Evolutionary conservation across 768 basidiomycete species (phyloP).

Genomic region (Pulveroboletus sp.): DNA sequence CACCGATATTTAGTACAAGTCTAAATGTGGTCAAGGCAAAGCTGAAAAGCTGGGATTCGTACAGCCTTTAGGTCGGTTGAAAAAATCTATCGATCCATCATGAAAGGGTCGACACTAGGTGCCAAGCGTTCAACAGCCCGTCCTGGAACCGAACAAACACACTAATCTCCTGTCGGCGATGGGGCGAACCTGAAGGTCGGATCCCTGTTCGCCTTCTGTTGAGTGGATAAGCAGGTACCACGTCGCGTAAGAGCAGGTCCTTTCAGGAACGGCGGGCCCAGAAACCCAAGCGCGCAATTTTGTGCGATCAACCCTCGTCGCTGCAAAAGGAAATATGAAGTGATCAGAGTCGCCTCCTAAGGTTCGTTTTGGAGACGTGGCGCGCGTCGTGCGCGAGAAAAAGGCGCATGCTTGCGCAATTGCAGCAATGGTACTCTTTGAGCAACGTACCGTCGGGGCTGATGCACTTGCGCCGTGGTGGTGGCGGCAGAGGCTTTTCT

Average conservation of each 20-base stretch:
- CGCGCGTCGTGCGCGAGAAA: constrained; percentile 1
- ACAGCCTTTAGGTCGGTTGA: too few relatives aligned
- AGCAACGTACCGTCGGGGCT: background rate
- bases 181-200: too few relatives aligned
- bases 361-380: constrained; percentile 1
- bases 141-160: too few relatives aligned
- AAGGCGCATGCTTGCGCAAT: background rate
- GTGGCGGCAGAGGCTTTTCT: too few relatives aligned
- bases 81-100: too few relatives aligned
- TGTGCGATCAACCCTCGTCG: background rate
- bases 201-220: too few relatives aligned
- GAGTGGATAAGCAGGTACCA: background rate
- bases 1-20: too few relatives aligned
- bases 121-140: too few relatives aligned
- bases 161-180: too few relatives aligned
- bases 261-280: background rate
- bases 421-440: background rate
- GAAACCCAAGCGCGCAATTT: background rate
- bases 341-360: background rate
- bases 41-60: too few relatives aligned
- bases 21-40: too few relatives aligned
- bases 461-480: background rate
- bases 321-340: constrained; percentile 13
- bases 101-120: too few relatives aligned
- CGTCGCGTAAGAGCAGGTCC: background rate